phyloP scores from a whole-genome alignment of 768 basidiomycete species.

The Suillus clintonianus region DNA sequence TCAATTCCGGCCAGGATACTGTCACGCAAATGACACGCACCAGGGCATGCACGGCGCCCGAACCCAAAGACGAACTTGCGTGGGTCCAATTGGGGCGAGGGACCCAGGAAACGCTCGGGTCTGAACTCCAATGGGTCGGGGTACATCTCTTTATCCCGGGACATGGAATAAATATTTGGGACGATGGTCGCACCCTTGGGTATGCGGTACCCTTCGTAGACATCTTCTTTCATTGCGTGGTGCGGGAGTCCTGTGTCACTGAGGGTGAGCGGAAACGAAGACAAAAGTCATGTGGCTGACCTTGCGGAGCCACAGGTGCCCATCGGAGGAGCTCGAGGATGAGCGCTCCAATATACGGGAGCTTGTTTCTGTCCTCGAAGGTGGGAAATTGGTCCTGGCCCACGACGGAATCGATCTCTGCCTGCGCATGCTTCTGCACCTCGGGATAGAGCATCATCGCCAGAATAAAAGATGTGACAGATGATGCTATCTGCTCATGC shows the following conservation, averaged over 20 bases:
- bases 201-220: conserved; percentile 16
- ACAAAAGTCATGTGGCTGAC: not conserved
- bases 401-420: conserved; percentile 28
- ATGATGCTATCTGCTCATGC: not conserved
- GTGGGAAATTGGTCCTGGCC: conserved; percentile 22
- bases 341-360: conserved; percentile 28
- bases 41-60: conserved; percentile 17
- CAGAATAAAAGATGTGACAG: conserved; percentile 13
- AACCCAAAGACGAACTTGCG: conserved; percentile 16
- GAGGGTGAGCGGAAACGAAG: not conserved
- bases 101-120: conserved; percentile 44
- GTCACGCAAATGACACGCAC: not conserved
- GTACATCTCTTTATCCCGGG: conserved; percentile 29
- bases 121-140: conserved; percentile 51
- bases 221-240: conserved; percentile 9
- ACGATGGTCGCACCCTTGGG: not conserved
- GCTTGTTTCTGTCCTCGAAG: conserved; percentile 21
- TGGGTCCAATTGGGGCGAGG: conserved; percentile 14
- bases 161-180: not conserved
- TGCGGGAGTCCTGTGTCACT: not conserved
- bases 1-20: not conserved
- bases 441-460: conserved; percentile 30
- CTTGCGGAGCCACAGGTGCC: conserved; percentile 15
- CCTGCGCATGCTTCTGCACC: conserved; percentile 25
- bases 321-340: conserved; percentile 25